A percentile compares a stretch with the other conserved stretches of the same genome.
Evolutionary conservation across 2,329 filamentous ascomycete genomes (phyloP).

Genomic region (Curvularia sp.): DNA sequence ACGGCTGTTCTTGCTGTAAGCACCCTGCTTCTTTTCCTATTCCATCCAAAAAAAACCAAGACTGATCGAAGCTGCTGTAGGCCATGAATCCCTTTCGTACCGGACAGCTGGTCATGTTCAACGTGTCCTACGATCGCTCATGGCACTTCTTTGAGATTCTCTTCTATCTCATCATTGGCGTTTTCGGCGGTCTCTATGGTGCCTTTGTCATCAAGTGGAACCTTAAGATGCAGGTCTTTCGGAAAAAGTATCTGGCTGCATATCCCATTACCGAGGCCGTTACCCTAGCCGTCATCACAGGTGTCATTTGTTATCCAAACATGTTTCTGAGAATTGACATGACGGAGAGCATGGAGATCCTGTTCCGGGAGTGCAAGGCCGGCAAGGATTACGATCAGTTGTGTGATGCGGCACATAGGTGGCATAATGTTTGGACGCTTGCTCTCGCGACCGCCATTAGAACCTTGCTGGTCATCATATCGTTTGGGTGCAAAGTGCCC

Average conservation of each 20-base stretch:
- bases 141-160: slow-evolving; percentile 98
- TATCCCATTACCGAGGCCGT: slow-evolving; percentile 89
- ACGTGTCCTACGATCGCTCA: slow-evolving; percentile 90
- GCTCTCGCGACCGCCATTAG: slow-evolving; percentile 81
- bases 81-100: slow-evolving; percentile 98
- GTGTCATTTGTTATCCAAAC: slow-evolving; percentile 95
- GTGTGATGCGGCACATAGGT: slow-evolving; percentile 80
- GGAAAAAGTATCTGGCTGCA: slow-evolving; percentile 86
- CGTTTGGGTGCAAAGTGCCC: slow-evolving; percentile 96
- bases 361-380: slow-evolving; percentile 92
- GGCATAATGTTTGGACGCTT: slow-evolving; percentile 79
- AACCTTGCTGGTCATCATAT: slow-evolving; percentile 87
- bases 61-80: slow-evolving; percentile 37
- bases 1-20: slow-evolving; percentile 82
- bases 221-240: slow-evolving; percentile 84
- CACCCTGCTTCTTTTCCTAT: neutral
- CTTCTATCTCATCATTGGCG: slow-evolving; percentile 89
- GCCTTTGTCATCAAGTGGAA: slow-evolving; percentile 99
- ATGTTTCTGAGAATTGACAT: slow-evolving; percentile 96
- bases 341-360: slow-evolving; percentile 99
- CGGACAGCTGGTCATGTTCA: slow-evolving; percentile 98
- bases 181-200: slow-evolving; percentile 94
- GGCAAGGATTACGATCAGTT: slow-evolving; percentile 87
- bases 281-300: slow-evolving; percentile 80
- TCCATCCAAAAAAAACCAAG: neutral